Evolutionary conservation across 2,329 filamentous ascomycete species (phyloP), one percentile per base, ranked within the genome.

Genomic region (Pseudocercospora macadamiae): DNA sequence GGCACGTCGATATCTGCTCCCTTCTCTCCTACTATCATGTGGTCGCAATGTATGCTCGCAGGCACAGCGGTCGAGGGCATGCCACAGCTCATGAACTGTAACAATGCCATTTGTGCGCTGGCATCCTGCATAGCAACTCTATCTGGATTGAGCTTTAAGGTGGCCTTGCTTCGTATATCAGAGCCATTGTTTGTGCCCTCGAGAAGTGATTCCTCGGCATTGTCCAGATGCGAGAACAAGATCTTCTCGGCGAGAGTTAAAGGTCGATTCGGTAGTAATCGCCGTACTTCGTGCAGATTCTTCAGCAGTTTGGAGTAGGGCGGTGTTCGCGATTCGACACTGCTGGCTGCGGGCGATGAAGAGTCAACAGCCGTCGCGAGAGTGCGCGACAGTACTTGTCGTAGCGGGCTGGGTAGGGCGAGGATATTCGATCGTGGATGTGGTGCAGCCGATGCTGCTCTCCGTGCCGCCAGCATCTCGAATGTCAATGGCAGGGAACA

Each of bases 111-210:
- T 80, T 99, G 95, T 4, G 95, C 95, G 26, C 91, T 96, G 12
- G 95, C 95, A 80, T 99, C 95, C 78, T 99, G 95, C 95, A 99
- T 99, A 65, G 96, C 96, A 68, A 97, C 95, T 54, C 95, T 86
- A 76, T 99, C 95, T 19, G 95, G 95, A 77, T 96, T 96, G 76
- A 99, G 89, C 81, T 96, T 96, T 77, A 99, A 83, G 74, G 96
- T 97, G 51, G 92, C 93, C 72, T 87, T 87, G 66, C 93, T 93
- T 39, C 95, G 87, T 62, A 99, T 89, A 70, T 89, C 84, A 52
- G 85, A 85, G 66, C 93, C 93, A 83, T 93, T 91, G 76, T 91
- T 84, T 51, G 93, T 97, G 71, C 87, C 86, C 54, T 85, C 86
- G 61, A 96, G 82, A 54, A 99, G 85, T 34, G 91, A 93, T 75